Conservation (phyloP, 306 rosid species). For the Mucuna pruriens region DNA sequence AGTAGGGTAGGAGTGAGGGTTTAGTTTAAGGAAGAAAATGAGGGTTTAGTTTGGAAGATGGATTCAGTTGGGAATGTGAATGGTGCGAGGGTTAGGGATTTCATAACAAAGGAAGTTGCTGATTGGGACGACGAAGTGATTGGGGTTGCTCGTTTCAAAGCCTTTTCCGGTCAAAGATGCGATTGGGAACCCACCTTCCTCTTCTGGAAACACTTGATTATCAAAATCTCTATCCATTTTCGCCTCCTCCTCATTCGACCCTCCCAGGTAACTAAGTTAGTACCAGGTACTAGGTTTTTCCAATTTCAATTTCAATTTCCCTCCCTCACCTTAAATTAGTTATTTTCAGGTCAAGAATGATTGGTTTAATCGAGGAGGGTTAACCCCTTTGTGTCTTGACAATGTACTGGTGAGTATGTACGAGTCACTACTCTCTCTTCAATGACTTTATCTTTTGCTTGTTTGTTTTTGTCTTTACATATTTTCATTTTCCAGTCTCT, state of each 20-base stretch:
- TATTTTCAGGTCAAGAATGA: slow-evolving; percentile 51
- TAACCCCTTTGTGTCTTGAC: slow-evolving; percentile 79
- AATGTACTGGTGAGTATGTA: slow-evolving; percentile 67
- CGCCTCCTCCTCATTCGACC: slow-evolving; percentile 59
- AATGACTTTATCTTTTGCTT: background rate
- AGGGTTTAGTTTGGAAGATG: slow-evolving; percentile 35
- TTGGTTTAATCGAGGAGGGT: slow-evolving; percentile 87
- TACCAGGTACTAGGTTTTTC: background rate
- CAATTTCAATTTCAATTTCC: background rate
- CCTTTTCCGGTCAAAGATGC: slow-evolving; percentile 82
- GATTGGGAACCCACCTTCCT: slow-evolving; percentile 74
- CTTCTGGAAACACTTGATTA: slow-evolving; percentile 78
- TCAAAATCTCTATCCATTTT: slow-evolving; percentile 62
- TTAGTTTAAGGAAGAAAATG: background rate
- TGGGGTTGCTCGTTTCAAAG: slow-evolving; percentile 76
- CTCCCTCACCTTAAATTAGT: background rate
- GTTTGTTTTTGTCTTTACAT: slow-evolving; percentile 34
- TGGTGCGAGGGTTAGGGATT: slow-evolving; percentile 52
- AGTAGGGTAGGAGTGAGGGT: background rate
- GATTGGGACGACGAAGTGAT: slow-evolving; percentile 81
- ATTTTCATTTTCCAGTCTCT: slow-evolving; percentile 56
- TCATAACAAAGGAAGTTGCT: slow-evolving; percentile 55
- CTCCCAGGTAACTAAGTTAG: slow-evolving; percentile 45
- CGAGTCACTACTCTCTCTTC: background rate
- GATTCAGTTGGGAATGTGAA: slow-evolving; percentile 31